phyloP scores from a whole-genome alignment of 169 alveolate species.

The Toxoplasma gondii region DNA sequence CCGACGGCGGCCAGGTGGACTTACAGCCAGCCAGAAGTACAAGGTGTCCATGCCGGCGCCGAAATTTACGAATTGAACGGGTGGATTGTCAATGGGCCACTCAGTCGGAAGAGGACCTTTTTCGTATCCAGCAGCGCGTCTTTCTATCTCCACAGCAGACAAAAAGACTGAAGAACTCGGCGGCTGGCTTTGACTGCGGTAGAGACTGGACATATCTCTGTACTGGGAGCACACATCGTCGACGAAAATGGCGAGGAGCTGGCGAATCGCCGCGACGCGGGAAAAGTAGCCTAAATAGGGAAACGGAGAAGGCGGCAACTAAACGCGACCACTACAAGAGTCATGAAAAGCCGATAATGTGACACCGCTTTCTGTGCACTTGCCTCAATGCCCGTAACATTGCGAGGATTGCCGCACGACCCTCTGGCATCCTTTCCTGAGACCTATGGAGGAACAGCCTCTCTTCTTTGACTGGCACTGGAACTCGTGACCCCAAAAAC shows the following conservation, averaged over 20 bases:
- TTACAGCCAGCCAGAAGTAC: conserved; percentile 13
- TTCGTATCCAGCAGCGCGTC: background rate
- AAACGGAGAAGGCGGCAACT: background rate
- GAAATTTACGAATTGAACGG: background rate
- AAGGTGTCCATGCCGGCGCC: conserved; percentile 20
- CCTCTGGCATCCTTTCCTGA: too few relatives aligned
- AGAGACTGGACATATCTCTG: background rate
- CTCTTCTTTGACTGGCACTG: too few relatives aligned
- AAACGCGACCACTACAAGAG: background rate
- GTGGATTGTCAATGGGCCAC: conserved; percentile 1
- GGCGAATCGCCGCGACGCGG: conserved; percentile 22
- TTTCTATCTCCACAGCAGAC: background rate
- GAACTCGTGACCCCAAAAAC: too few relatives aligned
- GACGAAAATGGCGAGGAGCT: background rate
- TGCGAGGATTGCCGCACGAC: too few relatives aligned
- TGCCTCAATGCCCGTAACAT: too few relatives aligned
- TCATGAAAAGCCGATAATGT: too few relatives aligned
- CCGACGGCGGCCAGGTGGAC: background rate
- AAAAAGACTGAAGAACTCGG: background rate
- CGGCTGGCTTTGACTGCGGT: background rate
- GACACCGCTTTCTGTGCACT: too few relatives aligned
- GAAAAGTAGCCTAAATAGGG: background rate
- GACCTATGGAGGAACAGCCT: too few relatives aligned
- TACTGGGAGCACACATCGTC: background rate
- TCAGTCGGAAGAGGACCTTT: background rate